Base-by-base conservation (phyloP, 2,329 filamentous ascomycete species). In the Hirsutella rhossiliensis region DNA sequence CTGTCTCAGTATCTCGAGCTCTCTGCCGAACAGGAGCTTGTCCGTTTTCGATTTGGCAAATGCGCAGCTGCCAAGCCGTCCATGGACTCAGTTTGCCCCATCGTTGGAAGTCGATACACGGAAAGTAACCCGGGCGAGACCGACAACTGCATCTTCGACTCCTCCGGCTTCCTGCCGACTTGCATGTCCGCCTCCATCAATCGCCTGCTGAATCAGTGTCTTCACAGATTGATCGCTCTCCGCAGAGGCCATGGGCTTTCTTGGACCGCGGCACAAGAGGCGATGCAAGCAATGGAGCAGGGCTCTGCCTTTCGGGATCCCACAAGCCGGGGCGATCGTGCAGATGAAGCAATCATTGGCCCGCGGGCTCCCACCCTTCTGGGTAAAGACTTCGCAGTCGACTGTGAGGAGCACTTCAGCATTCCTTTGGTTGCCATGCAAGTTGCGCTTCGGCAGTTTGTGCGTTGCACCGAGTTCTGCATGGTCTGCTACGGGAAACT, bases 381-480 rank as follows among this genome's bases (percentile, higher is more conserved):
- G 40, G 46, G 51, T 5, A 48, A 48, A 11, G 64, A 69, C 38
- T 53, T 62, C 42, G 47, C 62, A 0, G 42, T 49, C 9, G 51
- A 47, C 13, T 54, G 62, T 27, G 60, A 48, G 12, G 54, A 54
- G 1, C 53, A 64, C 15, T 52, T 66, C 30, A 80, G 75, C 39
- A 62, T 79, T 31, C 72, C 75, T 2, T 60, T 82, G 27, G 51
- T 76, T 27, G 71, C 73, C 2, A 85, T 87, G 72, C 84, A 94
- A 50, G 92, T 89, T 52, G 72, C 80, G 0, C 67, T 94, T 23
- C 79, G 82, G 1, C 84, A 88, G 54, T 78, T 95, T 47, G 75
- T 84, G 8, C 80, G 78, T 46, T 95, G 87, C 58, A 87, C 85
- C 0, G 80, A 92, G 43, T 94, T 90, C 60, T 96, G 89, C 60